Percentiles rank a stretch among this genome's conserved stretches.
phyloP scores from a whole-genome alignment of 2,329 filamentous ascomycete genomes.

The Fusarium foetens region DNA sequence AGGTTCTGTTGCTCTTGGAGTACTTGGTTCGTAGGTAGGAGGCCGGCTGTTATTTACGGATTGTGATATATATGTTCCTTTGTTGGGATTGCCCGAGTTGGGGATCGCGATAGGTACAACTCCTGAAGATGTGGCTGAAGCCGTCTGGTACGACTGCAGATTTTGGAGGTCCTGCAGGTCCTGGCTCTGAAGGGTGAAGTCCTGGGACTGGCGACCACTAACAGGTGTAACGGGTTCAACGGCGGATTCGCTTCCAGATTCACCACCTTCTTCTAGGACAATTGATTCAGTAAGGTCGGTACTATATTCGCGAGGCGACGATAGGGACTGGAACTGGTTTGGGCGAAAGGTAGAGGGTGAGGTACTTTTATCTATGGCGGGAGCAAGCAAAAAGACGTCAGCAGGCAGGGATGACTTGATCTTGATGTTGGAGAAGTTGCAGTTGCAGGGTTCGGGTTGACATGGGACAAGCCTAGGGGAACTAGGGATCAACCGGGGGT shows the following conservation, averaged over 20 bases:
- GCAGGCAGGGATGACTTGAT: conserved; percentile 41
- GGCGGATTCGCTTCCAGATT: conserved; percentile 68
- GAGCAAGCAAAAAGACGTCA: conserved; percentile 42
- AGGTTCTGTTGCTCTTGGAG: conserved; percentile 40
- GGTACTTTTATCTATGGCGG: conserved; percentile 43
- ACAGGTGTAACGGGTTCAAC: conserved; percentile 71
- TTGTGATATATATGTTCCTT: conserved; percentile 29
- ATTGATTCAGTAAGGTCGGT: conserved; percentile 64
- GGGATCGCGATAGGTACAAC: conserved; percentile 37
- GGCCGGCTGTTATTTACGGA: conserved; percentile 27
- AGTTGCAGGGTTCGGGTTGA: conserved; percentile 27
- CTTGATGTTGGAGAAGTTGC: conserved; percentile 27
- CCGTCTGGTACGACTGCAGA: conserved; percentile 38
- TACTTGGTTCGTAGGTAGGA: conserved; percentile 32
- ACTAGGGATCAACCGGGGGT: conserved; percentile 15
- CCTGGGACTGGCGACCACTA: conserved; percentile 65
- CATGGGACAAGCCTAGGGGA: conserved; percentile 16
- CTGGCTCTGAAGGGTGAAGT: conserved; percentile 59
- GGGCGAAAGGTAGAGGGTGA: conserved; percentile 34
- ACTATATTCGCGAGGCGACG: conserved; percentile 59
- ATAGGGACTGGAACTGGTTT: conserved; percentile 47
- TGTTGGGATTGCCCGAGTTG: conserved; percentile 22
- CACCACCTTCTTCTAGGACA: conserved; percentile 63
- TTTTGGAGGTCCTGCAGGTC: conserved; percentile 50
- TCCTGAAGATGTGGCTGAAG: conserved; percentile 37